Evolutionary conservation across 495 filamentous ascomycete species (phyloP), one percentile per base, ranked within the genome.

Genomic region (Penicillium salamii): DNA sequence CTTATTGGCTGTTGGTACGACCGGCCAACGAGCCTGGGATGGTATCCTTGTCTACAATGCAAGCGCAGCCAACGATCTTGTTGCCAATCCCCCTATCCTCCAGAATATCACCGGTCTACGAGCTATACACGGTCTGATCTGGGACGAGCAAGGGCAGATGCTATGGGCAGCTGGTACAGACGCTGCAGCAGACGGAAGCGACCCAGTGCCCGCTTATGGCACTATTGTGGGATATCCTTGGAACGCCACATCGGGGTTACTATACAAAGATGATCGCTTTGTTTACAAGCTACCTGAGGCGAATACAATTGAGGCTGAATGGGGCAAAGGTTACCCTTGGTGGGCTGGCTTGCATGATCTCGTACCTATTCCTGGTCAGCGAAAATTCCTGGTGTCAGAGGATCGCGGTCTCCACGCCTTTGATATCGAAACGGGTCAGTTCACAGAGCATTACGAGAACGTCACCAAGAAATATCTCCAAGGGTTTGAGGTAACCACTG

Each of bases 31-130:
- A 15, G 39, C 59, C 3, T 60, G 57, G 59, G 59, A 63, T 31
- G 62, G 59, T 28, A 60, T 66, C 24, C 45, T 62, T 3, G 57
- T 66, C 24, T 66, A 66, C 29, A 55, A 66, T 19, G 37, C 54
- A 8, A 66, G 55, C 35, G 28, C 38, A 5, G 4, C 29, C 5
- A 5, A 59, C 28, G 51, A 55, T 6, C 49, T 66, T 8, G 46
- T 51, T 14, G 54, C 55, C 7, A 32, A 32, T 8, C 57, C 62
- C 5, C 56, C 57, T 0, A 50, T 63, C 19, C 11, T 66, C 17
- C 62, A 66, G 40, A 66, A 66, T 21, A 55, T 66, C 46, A 66
- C 62, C 3, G 59, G 59, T 23, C 47, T 66, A 0, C 59, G 59
- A 0, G 62, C 62, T 34, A 61, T 66, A 21, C 62, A 66, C 40